Conservation (phyloP, 495 filamentous ascomycete species). For the Neurospora discreta region DNA sequence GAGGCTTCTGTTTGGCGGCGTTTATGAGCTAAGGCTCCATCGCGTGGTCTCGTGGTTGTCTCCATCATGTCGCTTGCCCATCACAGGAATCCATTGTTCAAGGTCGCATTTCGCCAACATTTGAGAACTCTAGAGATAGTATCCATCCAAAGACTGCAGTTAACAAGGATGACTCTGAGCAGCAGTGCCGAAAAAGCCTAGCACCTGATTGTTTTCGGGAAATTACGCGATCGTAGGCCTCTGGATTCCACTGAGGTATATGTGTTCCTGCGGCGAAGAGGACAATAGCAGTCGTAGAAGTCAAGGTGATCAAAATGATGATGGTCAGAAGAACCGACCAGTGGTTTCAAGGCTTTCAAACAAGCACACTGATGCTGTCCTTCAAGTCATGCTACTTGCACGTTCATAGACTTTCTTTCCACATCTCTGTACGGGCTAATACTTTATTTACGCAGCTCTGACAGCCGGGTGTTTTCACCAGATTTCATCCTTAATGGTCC, state of each 20-base stretch:
- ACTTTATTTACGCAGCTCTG: background rate
- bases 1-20: background rate
- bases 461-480: background rate
- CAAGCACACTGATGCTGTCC: background rate
- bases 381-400: background rate
- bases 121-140: background rate
- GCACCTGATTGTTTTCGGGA: background rate
- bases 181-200: background rate
- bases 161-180: background rate
- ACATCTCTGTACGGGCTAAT: background rate
- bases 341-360: background rate
- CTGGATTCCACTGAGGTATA: background rate
- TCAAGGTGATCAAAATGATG: background rate
- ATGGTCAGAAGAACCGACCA: background rate
- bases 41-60: background rate
- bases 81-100: background rate
- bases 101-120: background rate
- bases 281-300: background rate
- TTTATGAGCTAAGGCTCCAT: background rate
- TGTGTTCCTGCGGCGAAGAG: background rate
- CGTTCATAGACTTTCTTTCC: background rate
- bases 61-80: background rate
- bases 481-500: background rate
- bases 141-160: background rate
- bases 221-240: background rate